Evolutionary conservation across 192 early-diverging fungal species (phyloP), one percentile per base, ranked within the genome.

Genomic region (Chytriomyces hyalinus): DNA sequence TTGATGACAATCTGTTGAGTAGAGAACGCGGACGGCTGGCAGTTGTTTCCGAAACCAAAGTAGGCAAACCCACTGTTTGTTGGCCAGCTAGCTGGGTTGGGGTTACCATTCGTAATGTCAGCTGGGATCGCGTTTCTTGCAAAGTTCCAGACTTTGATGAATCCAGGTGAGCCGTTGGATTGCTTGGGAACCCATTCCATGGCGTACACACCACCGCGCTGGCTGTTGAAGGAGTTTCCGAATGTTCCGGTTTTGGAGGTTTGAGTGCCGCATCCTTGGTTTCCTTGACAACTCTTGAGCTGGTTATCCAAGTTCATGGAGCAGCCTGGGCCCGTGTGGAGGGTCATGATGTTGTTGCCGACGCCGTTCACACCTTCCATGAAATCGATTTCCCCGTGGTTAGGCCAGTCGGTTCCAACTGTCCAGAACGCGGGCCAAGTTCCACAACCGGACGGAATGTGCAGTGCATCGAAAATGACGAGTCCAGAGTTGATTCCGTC

Each of bases 381-480:
- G 9, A 87, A 77, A 61, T 84, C 83, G 67, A 87, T 88, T 81
- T 87, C 85, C 0, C 86, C 86, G 44, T 45, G 26, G 57, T 74
- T 62, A 13, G 86, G 86, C 84, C 86, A 87, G 26, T 80, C 78
- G 51, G 57, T n/a, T 2, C 84, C 86, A 22, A 81, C 59, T 26
- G 76, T 78, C 85, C 86, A 87, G 57, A 87, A 72, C 20, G 86
- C 84, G 24, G 86, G 85, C 83, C 86, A 87, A 6, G 83, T 86
- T 63, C 86, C 86, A 51, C 85, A 87, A 1, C 86, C 85, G 28
- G n/a, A 44, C 0, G 84, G 84, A 44, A 85, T 82, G 70, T 86
- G 84, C 15, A 36, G 22, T 2, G 36, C 36, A 26, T 65, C 63
- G 26, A 65, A 65, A 65, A 65, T 65, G 2, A 65, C 13, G 24